A percentile compares a stretch with the other conserved stretches of the same genome.
These are phyloP conservation scores for Monosporascus sp. DNA, from an alignment of 2,329 filamentous ascomycete genomes.

Conservation along the genomic window DNA sequence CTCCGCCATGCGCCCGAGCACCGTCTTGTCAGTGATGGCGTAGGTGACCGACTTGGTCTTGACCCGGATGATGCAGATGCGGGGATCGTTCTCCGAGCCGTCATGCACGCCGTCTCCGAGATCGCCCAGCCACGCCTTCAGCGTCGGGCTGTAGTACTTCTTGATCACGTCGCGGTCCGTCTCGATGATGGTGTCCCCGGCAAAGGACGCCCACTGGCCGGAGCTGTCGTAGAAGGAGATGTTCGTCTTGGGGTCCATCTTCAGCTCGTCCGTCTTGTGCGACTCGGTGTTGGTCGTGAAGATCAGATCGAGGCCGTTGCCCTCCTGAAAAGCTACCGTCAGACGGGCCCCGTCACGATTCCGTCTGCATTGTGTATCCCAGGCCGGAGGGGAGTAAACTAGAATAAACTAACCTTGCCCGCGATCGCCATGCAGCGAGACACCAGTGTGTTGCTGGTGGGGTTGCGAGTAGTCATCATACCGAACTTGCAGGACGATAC, in stretches of 20 bases:
- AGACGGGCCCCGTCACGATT: background rate
- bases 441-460: conserved; percentile 50
- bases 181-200: conserved; percentile 62
- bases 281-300: conserved; percentile 90
- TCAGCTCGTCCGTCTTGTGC: conserved; percentile 77
- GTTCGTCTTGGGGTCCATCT: conserved; percentile 68
- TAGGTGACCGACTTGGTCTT: conserved; percentile 69
- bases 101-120: conserved; percentile 78
- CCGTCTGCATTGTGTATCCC: background rate
- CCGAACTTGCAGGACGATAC: conserved; percentile 61
- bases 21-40: conserved; percentile 56
- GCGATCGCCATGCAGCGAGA: conserved; percentile 67
- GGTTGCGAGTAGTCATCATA: conserved; percentile 62
- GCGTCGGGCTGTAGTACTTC: conserved; percentile 66
- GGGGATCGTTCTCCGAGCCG: conserved; percentile 74
- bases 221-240: conserved; percentile 70
- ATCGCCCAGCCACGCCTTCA: conserved; percentile 84
- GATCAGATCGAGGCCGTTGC: conserved; percentile 72
- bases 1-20: conserved; percentile 60
- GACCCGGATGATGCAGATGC: conserved; percentile 75
- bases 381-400: background rate
- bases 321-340: conserved; percentile 49
- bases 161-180: conserved; percentile 63
- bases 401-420: conserved; percentile 45
- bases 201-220: conserved; percentile 81